These are phyloP conservation scores for Tephrocybe sp. DNA, from an alignment of 768 basidiomycete species.

Conservation along the genomic window DNA sequence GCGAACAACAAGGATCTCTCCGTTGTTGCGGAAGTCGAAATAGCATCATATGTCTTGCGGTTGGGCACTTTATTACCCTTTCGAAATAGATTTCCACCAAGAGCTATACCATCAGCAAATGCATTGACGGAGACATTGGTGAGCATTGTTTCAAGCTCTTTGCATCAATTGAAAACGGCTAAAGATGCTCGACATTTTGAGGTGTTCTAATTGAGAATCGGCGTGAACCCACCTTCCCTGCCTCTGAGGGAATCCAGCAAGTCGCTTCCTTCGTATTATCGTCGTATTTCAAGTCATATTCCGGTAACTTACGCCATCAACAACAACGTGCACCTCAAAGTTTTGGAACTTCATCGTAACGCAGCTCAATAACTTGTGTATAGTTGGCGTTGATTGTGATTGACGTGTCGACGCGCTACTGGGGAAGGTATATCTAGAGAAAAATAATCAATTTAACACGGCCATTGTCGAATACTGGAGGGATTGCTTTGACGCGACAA, in stretches of 20 bases:
- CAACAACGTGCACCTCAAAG: neutral
- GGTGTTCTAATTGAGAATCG: neutral
- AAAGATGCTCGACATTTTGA: neutral
- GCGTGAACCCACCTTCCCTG: slow-evolving; percentile 18
- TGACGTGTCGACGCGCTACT: no score
- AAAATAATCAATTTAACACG: no score
- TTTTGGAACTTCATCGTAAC: neutral
- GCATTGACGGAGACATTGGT: neutral
- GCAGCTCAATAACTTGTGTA: no score
- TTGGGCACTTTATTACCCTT: neutral
- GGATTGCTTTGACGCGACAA: no score
- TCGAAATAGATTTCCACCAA: neutral
- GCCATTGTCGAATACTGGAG: no score
- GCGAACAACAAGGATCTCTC: slow-evolving; percentile 12
- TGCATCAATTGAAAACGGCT: neutral
- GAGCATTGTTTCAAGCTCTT: neutral
- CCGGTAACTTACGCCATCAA: neutral
- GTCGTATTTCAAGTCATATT: slow-evolving; percentile 13
- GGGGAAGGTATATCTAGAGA: no score
- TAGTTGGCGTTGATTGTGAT: no score
- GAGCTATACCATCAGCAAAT: slow-evolving; percentile 9
- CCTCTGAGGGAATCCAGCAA: slow-evolving; percentile 23
- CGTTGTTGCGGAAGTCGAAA: neutral
- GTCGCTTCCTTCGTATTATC: slow-evolving; percentile 9
- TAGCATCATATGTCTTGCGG: neutral